Conservation (phyloP, 352 stramenopile species). For the Chloridella minuta region DNA sequence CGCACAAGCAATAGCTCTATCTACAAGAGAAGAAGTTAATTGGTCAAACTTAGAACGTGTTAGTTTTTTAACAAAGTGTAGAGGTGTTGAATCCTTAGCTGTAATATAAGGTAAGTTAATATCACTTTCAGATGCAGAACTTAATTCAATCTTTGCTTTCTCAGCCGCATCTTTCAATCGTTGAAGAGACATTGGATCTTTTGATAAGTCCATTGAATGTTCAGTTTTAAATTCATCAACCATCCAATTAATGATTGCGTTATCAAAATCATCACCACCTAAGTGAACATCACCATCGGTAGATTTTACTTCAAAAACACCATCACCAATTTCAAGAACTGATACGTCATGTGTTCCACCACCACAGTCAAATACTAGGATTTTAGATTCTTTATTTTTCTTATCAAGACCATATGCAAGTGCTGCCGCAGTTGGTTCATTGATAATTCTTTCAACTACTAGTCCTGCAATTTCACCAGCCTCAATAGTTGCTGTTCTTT, state of each 20-base stretch:
- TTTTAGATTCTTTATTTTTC: conserved; percentile 35
- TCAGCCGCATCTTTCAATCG: conserved; percentile 30
- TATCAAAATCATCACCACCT: conserved; percentile 66
- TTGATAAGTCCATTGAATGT: conserved; percentile 21
- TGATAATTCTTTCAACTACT: conserved; percentile 57
- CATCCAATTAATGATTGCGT: conserved; percentile 64
- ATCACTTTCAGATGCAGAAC: conserved; percentile 19
- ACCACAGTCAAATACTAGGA: conserved; percentile 45
- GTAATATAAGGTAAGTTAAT: conserved; percentile 29
- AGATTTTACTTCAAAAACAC: conserved; percentile 34
- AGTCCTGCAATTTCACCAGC: conserved; percentile 56
- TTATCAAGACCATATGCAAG: conserved; percentile 38
- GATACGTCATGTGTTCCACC: conserved; percentile 42
- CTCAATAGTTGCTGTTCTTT: conserved; percentile 42
- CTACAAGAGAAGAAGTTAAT: conserved; percentile 63
- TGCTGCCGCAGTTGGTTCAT: conserved; percentile 36
- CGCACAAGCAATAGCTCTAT: conserved; percentile 22
- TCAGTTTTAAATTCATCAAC: conserved; percentile 29
- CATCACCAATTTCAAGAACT: conserved; percentile 20
- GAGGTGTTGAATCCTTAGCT: conserved; percentile 19
- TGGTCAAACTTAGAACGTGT: conserved; percentile 74
- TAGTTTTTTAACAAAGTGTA: conserved; percentile 41
- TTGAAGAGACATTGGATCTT: conserved; percentile 18
- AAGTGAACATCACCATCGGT: conserved; percentile 67
- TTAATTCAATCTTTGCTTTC: conserved; percentile 26